phyloP scores from a whole-genome alignment of 441 rosid species.

The Populus hybrid region DNA sequence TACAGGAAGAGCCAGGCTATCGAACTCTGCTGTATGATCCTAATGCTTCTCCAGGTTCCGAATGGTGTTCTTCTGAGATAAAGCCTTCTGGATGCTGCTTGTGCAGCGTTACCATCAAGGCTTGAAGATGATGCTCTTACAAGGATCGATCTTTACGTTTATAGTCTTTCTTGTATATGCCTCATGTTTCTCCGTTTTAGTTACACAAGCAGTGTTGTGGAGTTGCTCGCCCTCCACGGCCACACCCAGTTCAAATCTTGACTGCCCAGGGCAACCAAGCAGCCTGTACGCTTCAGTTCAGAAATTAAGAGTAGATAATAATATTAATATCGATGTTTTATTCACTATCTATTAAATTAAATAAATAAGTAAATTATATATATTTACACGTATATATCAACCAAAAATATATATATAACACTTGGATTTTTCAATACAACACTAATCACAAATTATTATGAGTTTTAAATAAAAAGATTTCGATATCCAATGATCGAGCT shows the following conservation, averaged over 20 bases:
- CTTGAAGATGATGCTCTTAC: constrained; percentile 31
- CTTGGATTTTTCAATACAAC: no score
- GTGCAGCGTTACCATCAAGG: constrained; percentile 79
- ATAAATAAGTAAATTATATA: no score
- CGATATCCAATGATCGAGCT: neutral
- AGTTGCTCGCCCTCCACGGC: no score
- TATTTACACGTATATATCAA: no score
- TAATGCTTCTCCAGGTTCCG: constrained; percentile 57
- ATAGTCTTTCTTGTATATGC: neutral
- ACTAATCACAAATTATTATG: neutral
- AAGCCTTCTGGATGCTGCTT: constrained; percentile 76
- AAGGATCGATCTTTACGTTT: neutral
- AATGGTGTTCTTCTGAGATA: constrained; percentile 72
- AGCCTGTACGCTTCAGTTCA: no score
- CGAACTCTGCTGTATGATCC: constrained; percentile 80
- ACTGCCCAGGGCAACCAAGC: no score
- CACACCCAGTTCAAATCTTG: no score
- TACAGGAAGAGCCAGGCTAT: constrained; percentile 53
- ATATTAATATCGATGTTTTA: no score
- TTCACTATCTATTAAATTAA: no score
- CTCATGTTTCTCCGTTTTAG: neutral
- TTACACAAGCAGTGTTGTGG: no score
- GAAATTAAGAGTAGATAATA: no score
- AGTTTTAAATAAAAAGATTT: neutral
- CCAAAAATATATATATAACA: no score